These are phyloP conservation scores for Pilasporangium apinafurcum DNA, from an alignment of 352 stramenopile genomes.

Conservation along the genomic window DNA sequence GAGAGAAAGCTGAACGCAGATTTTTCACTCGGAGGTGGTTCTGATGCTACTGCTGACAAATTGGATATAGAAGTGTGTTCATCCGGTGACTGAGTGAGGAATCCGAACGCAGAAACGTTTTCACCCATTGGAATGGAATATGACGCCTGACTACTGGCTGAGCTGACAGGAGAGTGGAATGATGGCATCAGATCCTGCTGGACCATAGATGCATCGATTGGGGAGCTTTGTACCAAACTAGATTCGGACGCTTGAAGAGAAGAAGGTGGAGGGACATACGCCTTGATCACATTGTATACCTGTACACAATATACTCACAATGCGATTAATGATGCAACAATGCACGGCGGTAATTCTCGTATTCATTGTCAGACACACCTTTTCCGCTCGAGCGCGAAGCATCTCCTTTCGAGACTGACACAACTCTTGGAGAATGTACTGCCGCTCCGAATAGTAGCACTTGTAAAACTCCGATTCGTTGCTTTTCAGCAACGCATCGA, in stretches of 20 bases:
- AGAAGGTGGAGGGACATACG: conserved; percentile 11
- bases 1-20: conserved; percentile 35
- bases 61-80: too few relatives aligned
- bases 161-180: background rate
- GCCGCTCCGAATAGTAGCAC: conserved; percentile 46
- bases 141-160: too few relatives aligned
- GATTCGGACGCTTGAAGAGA: conserved; percentile 7
- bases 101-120: background rate
- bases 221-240: too few relatives aligned
- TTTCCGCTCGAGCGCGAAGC: conserved; percentile 67
- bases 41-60: background rate
- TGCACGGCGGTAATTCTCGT: background rate
- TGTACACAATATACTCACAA: background rate
- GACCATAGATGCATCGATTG: too few relatives aligned
- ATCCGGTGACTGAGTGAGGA: background rate
- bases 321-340: background rate
- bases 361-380: conserved; percentile 27
- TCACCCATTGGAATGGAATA: too few relatives aligned
- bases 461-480: conserved; percentile 56
- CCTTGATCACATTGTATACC: conserved; percentile 25
- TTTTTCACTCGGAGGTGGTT: conserved; percentile 3
- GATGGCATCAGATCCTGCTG: too few relatives aligned
- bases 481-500: conserved; percentile 62
- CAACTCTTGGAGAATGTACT: conserved; percentile 49
- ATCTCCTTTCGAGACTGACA: conserved; percentile 67